These are phyloP conservation scores for Neurospora sp. DNA, from an alignment of 495 filamentous ascomycete species.

Conservation along the genomic window DNA sequence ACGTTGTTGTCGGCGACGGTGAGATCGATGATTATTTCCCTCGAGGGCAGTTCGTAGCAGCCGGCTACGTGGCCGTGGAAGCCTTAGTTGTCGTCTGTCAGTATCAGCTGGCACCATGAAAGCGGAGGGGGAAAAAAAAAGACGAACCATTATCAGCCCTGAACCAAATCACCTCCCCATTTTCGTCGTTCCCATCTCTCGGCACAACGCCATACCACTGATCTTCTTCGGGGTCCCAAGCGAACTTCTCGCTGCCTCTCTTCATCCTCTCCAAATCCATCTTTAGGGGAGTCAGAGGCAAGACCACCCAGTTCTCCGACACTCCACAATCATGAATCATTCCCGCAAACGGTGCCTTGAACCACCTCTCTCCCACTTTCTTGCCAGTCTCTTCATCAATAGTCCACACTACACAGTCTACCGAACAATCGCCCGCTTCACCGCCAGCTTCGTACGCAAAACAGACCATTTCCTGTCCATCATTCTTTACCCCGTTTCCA, in stretches of 20 bases:
- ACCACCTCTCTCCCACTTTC: slow-evolving; percentile 36
- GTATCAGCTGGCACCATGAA: background rate
- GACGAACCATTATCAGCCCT: slow-evolving; percentile 35
- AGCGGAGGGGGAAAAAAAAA: background rate
- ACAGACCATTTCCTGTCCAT: slow-evolving; percentile 37
- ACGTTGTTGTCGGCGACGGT: slow-evolving; percentile 47
- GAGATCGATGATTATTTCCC: slow-evolving; percentile 42
- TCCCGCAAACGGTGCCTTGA: slow-evolving; percentile 40
- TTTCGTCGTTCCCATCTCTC: slow-evolving; percentile 31
- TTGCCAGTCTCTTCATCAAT: slow-evolving; percentile 26
- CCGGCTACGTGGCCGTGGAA: slow-evolving; percentile 43
- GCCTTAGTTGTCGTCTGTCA: slow-evolving; percentile 12
- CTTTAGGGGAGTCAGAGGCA: slow-evolving; percentile 43
- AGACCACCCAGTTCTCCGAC: slow-evolving; percentile 41
- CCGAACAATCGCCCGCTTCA: slow-evolving; percentile 31
- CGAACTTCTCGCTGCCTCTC: slow-evolving; percentile 44
- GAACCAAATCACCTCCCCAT: slow-evolving; percentile 41
- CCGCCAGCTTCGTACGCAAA: slow-evolving; percentile 46
- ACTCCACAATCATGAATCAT: slow-evolving; percentile 50
- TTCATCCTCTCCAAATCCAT: slow-evolving; percentile 42
- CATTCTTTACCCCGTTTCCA: background rate
- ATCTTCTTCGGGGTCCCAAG: slow-evolving; percentile 43
- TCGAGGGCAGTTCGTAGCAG: slow-evolving; percentile 39
- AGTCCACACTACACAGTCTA: slow-evolving; percentile 41
- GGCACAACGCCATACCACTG: slow-evolving; percentile 43